Evolutionary conservation across 2,329 filamentous ascomycete species (phyloP), one percentile per base, ranked within the genome.

Genomic region (Zalaria obscura): DNA sequence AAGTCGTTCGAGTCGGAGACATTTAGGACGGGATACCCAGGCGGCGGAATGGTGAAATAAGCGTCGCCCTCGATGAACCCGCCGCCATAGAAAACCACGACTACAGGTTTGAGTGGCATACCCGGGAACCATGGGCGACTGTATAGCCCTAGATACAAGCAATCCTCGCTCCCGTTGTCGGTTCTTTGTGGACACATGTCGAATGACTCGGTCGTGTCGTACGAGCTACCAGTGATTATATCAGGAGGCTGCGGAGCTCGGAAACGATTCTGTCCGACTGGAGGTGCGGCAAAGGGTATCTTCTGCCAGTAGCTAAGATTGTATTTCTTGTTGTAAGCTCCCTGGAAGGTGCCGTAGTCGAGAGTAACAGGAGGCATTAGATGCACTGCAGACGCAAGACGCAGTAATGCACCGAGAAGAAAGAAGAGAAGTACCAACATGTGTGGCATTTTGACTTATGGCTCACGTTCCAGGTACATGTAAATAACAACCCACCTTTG

Each of bases 71-170:
- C 60, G 39, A 78, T 72, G 57, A 75, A 80, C 2, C 65, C 76
- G 8, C 76, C 76, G 40, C 76, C 76, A 51, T 74, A 76, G 52
- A 76, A 78, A 3, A 68, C 67, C 3, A 79, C 67, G 0, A 80
- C 64, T 0, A 80, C 75, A 0, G 76, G 75, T 3, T 71, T 63
- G 3, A 68, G 62, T 1, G 67, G 55, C n/a, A 63, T 52, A 2
- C 53, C 52, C 1, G 41, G 25, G 0, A 53, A 58, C 73, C 74
- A 78, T 3, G 74, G 75, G 0, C 74, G 66, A 4, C 71, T 68
- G 56, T 75, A 78, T 0, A 80, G 58, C 7, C 72, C 72, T 2
- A 80, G 64, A 45, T 76, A 77, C 9, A 78, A 60, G 48, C 75
- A 79, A 50, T 79, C 75, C 59, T 79, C 75, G 35, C 72, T 73